Evolutionary conservation across 306 rosid genomes (phyloP).

Genomic region (Leucaena leucocephala): DNA sequence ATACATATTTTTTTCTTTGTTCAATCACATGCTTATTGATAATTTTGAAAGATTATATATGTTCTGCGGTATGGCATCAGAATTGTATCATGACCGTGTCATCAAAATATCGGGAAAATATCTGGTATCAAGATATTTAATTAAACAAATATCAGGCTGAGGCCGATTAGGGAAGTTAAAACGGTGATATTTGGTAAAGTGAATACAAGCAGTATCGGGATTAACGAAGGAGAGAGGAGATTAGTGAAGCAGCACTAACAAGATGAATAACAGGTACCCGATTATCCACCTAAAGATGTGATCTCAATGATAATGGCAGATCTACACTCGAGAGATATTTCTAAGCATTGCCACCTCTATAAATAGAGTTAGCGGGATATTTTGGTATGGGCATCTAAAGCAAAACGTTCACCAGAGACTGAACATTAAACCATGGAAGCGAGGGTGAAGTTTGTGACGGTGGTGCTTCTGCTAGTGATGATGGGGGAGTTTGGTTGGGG

Average conservation of each 20-base stretch:
- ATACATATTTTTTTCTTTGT: too few species aligned
- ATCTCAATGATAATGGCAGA: constrained; percentile 11
- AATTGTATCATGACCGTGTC: neutral
- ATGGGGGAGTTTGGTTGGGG: constrained; percentile 25
- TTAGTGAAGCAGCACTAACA: constrained; percentile 1
- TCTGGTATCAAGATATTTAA: neutral
- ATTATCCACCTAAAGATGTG: neutral
- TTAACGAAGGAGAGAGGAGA: neutral
- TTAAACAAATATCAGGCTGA: neutral
- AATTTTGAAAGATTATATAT: too few species aligned
- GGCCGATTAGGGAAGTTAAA: neutral
- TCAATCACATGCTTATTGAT: too few species aligned
- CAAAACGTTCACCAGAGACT: neutral
- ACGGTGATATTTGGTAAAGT: neutral
- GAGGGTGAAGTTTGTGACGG: constrained; percentile 2
- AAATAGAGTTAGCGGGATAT: neutral
- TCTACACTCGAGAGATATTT: constrained; percentile 13
- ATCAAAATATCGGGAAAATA: neutral
- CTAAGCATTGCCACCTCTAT: neutral
- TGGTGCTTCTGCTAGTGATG: constrained; percentile 16
- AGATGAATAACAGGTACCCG: neutral
- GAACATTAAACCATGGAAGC: constrained; percentile 21
- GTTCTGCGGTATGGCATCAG: neutral
- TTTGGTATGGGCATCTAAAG: neutral
- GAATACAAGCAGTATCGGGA: neutral